phyloP scores from a whole-genome alignment of 2,329 filamentous ascomycete genomes.

The Fusarium floridanum region DNA sequence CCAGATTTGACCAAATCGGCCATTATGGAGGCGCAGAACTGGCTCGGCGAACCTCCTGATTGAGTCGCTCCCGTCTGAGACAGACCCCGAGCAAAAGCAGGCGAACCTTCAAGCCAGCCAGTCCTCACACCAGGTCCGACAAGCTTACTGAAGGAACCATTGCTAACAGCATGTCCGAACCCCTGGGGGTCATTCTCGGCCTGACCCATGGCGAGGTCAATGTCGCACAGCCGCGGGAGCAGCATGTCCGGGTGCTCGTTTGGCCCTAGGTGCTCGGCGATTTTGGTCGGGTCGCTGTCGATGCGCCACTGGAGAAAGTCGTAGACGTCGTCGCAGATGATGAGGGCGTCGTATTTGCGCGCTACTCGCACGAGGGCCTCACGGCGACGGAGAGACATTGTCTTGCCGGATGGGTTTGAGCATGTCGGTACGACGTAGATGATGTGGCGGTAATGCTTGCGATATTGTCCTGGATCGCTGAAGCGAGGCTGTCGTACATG shows the following conservation, averaged over 20 bases:
- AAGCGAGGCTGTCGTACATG: conserved; percentile 53
- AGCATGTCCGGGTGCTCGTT: conserved; percentile 60
- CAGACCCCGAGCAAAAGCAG: conserved; percentile 64
- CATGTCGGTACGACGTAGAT: conserved; percentile 92
- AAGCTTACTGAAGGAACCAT: conserved; percentile 92
- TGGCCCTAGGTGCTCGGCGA: conserved; percentile 43
- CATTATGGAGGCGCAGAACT: conserved; percentile 66
- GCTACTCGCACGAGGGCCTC: conserved; percentile 80
- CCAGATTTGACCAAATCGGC: conserved; percentile 61
- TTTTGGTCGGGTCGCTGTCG: conserved; percentile 21
- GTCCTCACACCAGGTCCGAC: conserved; percentile 83
- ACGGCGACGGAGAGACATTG: conserved; percentile 79
- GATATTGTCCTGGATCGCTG: conserved; percentile 69
- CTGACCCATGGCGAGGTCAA: conserved; percentile 77
- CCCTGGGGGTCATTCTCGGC: conserved; percentile 55
- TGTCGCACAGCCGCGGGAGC: conserved; percentile 82
- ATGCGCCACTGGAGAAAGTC: conserved; percentile 87
- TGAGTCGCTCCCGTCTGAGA: conserved; percentile 66
- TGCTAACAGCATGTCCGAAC: conserved; percentile 87
- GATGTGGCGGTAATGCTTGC: conserved; percentile 87
- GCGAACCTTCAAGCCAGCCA: conserved; percentile 86
- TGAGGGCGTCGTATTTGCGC: conserved; percentile 81
- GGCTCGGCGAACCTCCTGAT: conserved; percentile 70
- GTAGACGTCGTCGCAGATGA: conserved; percentile 93
- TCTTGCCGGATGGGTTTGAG: conserved; percentile 87